Evolutionary conservation across 1,284 basidiomycete genomes (phyloP).

Genomic region (Puccinia novopanici): DNA sequence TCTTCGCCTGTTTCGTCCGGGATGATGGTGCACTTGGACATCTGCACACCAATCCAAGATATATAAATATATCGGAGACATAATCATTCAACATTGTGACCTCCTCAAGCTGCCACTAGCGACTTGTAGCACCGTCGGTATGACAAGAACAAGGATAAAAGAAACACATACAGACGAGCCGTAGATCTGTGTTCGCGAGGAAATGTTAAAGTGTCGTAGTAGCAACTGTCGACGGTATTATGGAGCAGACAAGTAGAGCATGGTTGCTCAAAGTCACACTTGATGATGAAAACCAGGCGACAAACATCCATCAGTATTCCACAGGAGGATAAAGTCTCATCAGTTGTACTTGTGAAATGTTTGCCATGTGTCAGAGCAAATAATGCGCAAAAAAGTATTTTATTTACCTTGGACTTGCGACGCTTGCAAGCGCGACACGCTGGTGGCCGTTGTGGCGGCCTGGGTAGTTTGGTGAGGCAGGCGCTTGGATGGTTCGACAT

Average conservation of each 20-base stretch:
- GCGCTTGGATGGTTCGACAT: constrained; percentile 3
- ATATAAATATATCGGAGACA: neutral
- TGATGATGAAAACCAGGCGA: neutral
- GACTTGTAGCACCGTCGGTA: neutral
- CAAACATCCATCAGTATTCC: neutral
- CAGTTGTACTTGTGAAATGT: neutral
- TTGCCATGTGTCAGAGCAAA: neutral
- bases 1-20: constrained; percentile 33
- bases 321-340: neutral
- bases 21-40: constrained; percentile 9
- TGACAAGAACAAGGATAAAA: neutral
- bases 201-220: constrained; percentile 40
- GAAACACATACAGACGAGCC: constrained; percentile 27
- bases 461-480: constrained; percentile 19
- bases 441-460: constrained; percentile 49
- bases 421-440: constrained; percentile 50
- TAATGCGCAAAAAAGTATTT: neutral
- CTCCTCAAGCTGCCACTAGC: neutral
- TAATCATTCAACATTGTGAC: neutral
- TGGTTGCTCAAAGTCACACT: constrained; percentile 50
- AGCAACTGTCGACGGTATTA: constrained; percentile 40
- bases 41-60: constrained; percentile 3
- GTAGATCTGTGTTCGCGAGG: constrained; percentile 34
- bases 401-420: constrained; percentile 48
- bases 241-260: constrained; percentile 49